phyloP scores from a whole-genome alignment of 2,329 filamentous ascomycete genomes.

The Fusarium siculi region DNA sequence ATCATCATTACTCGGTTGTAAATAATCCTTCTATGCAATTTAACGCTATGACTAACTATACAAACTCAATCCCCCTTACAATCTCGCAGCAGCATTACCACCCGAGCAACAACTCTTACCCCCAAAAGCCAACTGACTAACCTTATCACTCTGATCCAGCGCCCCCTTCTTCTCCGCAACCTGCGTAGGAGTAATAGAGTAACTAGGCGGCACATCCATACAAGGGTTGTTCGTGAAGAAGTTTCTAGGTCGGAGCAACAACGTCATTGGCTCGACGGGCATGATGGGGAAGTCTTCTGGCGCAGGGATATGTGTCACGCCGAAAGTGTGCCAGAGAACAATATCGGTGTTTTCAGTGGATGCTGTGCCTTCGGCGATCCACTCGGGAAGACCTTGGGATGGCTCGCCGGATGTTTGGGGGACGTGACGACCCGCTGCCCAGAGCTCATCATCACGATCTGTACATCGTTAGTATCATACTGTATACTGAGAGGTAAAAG shows the following conservation, averaged over 20 bases:
- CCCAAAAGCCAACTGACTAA: slow-evolving; percentile 43
- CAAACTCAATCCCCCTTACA: not conserved
- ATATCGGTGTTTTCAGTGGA: slow-evolving; percentile 84
- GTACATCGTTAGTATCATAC: not conserved
- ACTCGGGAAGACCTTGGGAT: slow-evolving; percentile 76
- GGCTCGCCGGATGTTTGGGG: slow-evolving; percentile 87
- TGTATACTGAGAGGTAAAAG: too few species aligned
- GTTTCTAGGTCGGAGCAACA: slow-evolving; percentile 81
- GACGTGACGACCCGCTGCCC: slow-evolving; percentile 87
- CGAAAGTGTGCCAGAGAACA: slow-evolving; percentile 95
- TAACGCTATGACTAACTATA: slow-evolving; percentile 10
- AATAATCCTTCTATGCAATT: not conserved
- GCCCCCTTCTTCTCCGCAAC: slow-evolving; percentile 38
- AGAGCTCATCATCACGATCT: slow-evolving; percentile 84
- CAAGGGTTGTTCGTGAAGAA: slow-evolving; percentile 85
- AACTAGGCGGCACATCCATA: slow-evolving; percentile 77
- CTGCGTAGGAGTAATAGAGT: slow-evolving; percentile 46
- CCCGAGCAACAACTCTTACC: slow-evolving; percentile 34
- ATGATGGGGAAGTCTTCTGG: slow-evolving; percentile 95
- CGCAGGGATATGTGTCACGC: slow-evolving; percentile 86
- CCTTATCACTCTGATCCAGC: slow-evolving; percentile 34
- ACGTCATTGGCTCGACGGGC: slow-evolving; percentile 86
- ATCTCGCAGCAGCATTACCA: slow-evolving; percentile 22
- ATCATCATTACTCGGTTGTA: not conserved
- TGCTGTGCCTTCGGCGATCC: slow-evolving; percentile 77